phyloP scores from a whole-genome alignment of 2,329 filamentous ascomycete genomes.

The Scedosporium dehoogii region DNA sequence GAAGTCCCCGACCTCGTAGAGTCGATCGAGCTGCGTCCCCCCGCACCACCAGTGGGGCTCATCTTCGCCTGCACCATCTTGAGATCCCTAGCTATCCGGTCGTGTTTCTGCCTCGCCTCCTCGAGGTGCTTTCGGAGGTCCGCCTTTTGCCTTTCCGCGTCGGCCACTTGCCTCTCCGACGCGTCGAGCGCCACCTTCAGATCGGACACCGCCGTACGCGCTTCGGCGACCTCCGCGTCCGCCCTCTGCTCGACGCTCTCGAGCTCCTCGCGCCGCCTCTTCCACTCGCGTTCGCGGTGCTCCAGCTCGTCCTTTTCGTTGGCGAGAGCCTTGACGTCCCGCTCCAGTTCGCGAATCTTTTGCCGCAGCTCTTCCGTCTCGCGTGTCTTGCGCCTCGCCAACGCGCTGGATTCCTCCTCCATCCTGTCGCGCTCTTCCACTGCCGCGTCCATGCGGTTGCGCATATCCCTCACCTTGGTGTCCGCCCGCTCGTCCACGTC shows the following conservation, averaged over 20 bases:
- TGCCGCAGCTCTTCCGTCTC: conserved; percentile 80
- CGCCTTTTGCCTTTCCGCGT: conserved; percentile 71
- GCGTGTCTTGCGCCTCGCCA: conserved; percentile 64
- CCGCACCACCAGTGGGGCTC: conserved; percentile 18
- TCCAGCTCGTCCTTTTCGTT: conserved; percentile 74
- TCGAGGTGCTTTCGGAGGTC: conserved; percentile 70
- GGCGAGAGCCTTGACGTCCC: conserved; percentile 58
- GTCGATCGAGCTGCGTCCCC: conserved; percentile 32
- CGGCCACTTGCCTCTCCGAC: conserved; percentile 72
- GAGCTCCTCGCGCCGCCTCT: conserved; percentile 62
- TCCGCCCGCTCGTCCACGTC: conserved; percentile 82
- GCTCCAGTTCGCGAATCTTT: conserved; percentile 72
- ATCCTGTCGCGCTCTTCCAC: conserved; percentile 90
- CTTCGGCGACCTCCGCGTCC: conserved; percentile 62
- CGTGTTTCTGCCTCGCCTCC: conserved; percentile 65
- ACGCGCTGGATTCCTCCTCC: conserved; percentile 78
- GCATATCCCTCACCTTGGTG: conserved; percentile 75
- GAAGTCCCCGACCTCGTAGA: conserved; percentile 28
- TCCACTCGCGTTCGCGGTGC: conserved; percentile 63
- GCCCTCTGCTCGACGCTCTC: conserved; percentile 62
- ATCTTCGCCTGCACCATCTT: conserved; percentile 42
- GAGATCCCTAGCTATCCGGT: conserved; percentile 65
- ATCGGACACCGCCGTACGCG: conserved; percentile 65
- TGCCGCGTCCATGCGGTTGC: conserved; percentile 75
- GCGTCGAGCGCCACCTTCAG: conserved; percentile 75